phyloP scores from a whole-genome alignment of 2,329 filamentous ascomycete genomes.

The Hypoxylon sp. region DNA sequence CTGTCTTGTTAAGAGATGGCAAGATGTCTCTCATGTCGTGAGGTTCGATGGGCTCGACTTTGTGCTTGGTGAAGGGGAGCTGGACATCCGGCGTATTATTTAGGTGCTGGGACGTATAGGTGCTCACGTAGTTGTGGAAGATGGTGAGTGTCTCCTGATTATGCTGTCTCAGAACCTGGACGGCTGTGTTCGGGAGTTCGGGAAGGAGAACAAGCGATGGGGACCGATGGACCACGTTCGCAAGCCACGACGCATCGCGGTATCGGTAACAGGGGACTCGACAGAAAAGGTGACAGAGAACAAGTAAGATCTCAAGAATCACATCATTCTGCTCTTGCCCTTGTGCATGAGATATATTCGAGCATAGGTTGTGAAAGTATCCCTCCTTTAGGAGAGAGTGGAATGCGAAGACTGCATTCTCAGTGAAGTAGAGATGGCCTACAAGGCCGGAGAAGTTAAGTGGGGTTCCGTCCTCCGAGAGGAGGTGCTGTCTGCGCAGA shows the following conservation, averaged over 20 bases:
- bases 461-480: slow-evolving; percentile 71
- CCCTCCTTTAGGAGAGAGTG: slow-evolving; percentile 79
- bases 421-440: slow-evolving; percentile 80
- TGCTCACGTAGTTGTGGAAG: slow-evolving; percentile 77
- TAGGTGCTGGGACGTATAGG: slow-evolving; percentile 76
- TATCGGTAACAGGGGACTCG: slow-evolving; percentile 65
- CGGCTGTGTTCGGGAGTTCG: slow-evolving; percentile 69
- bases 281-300: slow-evolving; percentile 78
- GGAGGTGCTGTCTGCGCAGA: slow-evolving; percentile 75
- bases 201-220: slow-evolving; percentile 76
- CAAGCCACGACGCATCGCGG: slow-evolving; percentile 60
- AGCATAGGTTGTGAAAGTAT: slow-evolving; percentile 75
- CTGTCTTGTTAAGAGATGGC: slow-evolving; percentile 56
- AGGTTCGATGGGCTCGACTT: slow-evolving; percentile 55
- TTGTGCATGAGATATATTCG: slow-evolving; percentile 63
- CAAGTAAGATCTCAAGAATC: slow-evolving; percentile 73
- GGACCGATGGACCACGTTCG: slow-evolving; percentile 66
- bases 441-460: slow-evolving; percentile 80
- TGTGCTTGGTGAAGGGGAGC: slow-evolving; percentile 70
- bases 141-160: slow-evolving; percentile 75
- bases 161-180: slow-evolving; percentile 68
- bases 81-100: slow-evolving; percentile 61
- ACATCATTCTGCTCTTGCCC: slow-evolving; percentile 54
- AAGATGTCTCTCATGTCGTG: slow-evolving; percentile 45
- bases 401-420: slow-evolving; percentile 82